These are phyloP conservation scores for Lactarius sp. DNA, from an alignment of 768 basidiomycete species.

Conservation along the genomic window DNA sequence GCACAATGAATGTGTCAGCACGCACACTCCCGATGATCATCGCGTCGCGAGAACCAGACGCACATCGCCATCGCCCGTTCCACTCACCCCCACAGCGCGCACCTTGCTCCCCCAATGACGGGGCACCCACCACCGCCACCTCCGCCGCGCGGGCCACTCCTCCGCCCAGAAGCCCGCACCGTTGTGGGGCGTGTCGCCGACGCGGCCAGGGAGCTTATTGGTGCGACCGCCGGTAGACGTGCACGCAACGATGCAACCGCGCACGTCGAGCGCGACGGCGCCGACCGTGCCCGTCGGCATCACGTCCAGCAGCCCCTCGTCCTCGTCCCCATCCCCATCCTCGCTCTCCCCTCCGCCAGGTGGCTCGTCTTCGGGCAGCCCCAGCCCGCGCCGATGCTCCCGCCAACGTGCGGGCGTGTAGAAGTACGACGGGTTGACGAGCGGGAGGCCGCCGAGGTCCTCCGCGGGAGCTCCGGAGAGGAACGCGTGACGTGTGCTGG, in stretches of 20 bases:
- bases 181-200: constrained; percentile 81
- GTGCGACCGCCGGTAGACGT: constrained; percentile 82
- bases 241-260: constrained; percentile 65
- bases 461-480: constrained; percentile 66
- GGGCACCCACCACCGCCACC: constrained; percentile 41
- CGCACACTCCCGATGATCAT: not conserved
- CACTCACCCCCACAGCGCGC: constrained; percentile 68
- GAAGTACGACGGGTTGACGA: constrained; percentile 74
- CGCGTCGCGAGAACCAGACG: constrained; percentile 27
- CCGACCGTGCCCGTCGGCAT: constrained; percentile 79
- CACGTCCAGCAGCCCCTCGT: constrained; percentile 42
- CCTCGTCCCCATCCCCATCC: constrained; percentile 25
- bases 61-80: constrained; percentile 84
- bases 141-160: constrained; percentile 51
- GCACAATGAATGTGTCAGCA: not conserved
- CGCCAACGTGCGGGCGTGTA: constrained; percentile 71
- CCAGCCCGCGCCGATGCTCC: constrained; percentile 69
- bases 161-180: constrained; percentile 83
- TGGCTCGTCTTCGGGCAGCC: constrained; percentile 62
- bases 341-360: constrained; percentile 33
- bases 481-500: constrained; percentile 59
- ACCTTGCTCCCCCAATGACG: constrained; percentile 29
- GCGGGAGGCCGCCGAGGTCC: constrained; percentile 46
- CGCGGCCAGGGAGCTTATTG: constrained; percentile 76
- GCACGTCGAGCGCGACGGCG: constrained; percentile 71